A percentile compares a stretch with the other conserved stretches of the same genome.
Evolutionary conservation across 768 basidiomycete species (phyloP).

Genomic region (Boletus fagicola): DNA sequence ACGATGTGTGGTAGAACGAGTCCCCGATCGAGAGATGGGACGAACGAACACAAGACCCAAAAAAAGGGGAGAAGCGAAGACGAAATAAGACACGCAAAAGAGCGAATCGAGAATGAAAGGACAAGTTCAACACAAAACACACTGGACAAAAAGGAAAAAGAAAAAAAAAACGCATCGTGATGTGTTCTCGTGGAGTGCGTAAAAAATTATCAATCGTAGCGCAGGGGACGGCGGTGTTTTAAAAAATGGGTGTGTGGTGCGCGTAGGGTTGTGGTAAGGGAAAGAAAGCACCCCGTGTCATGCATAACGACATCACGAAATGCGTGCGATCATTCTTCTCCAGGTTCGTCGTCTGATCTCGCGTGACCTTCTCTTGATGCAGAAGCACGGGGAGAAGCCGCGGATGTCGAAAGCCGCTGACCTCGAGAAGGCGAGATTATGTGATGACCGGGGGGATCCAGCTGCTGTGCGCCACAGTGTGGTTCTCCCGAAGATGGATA

Average conservation of each 20-base stretch:
- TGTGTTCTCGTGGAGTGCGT: conserved; percentile 25
- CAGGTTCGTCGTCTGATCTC: conserved; percentile 21
- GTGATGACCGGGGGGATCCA: conserved; percentile 20
- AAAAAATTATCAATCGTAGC: conserved; percentile 22
- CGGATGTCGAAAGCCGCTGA: conserved; percentile 15
- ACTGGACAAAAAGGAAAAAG: background rate
- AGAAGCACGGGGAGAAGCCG: conserved; percentile 15
- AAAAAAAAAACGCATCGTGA: conserved; percentile 19
- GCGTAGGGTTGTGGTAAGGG: background rate
- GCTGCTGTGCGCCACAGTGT: background rate
- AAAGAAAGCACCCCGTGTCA: background rate
- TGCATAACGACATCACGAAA: conserved; percentile 19
- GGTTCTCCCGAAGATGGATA: conserved; percentile 16
- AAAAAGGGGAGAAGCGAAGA: background rate
- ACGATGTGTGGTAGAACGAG: conserved; percentile 17
- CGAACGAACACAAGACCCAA: background rate
- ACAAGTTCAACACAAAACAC: background rate
- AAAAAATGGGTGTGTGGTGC: background rate
- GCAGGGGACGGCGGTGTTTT: conserved; percentile 6
- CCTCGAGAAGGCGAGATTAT: conserved; percentile 19
- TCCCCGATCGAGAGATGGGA: background rate
- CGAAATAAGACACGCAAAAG: background rate
- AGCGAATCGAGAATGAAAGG: background rate
- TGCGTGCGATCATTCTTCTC: conserved; percentile 16
- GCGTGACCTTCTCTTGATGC: conserved; percentile 11